phyloP scores from a whole-genome alignment of 768 basidiomycete species.

The Naganishia randhawae region DNA sequence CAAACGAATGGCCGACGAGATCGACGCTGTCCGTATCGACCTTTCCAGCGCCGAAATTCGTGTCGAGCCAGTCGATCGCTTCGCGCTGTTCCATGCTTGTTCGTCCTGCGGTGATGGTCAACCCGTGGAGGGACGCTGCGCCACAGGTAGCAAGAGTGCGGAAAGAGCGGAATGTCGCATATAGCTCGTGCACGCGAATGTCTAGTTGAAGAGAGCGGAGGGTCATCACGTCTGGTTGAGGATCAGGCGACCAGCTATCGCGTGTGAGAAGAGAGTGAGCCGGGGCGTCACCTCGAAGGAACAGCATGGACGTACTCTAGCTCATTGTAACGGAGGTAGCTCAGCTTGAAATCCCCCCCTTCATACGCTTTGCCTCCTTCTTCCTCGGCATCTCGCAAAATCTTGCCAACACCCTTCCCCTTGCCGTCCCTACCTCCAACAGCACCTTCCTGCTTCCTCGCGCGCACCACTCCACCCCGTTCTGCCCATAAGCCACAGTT shows the following conservation, averaged over 20 bases:
- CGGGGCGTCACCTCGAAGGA: neutral
- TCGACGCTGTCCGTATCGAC: conserved; percentile 51
- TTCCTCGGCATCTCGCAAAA: conserved; percentile 58
- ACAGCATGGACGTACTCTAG: conserved; percentile 5
- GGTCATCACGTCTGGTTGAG: conserved; percentile 22
- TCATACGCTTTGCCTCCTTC: conserved; percentile 40
- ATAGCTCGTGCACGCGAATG: conserved; percentile 67
- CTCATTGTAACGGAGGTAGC: conserved; percentile 37
- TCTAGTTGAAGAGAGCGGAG: conserved; percentile 64
- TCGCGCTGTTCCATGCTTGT: neutral
- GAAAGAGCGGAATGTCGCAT: conserved; percentile 63
- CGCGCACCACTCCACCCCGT: conserved; percentile 24
- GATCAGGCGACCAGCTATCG: conserved; percentile 23
- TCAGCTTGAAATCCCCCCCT: conserved; percentile 14
- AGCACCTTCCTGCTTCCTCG: conserved; percentile 24
- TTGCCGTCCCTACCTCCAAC: neutral
- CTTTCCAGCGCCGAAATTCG: conserved; percentile 23
- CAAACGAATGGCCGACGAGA: conserved; percentile 61
- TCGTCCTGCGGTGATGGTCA: neutral
- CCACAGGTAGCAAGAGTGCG: conserved; percentile 55
- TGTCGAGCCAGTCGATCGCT: neutral
- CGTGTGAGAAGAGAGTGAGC: neutral
- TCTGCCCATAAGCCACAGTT: conserved; percentile 38
- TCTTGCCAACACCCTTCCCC: conserved; percentile 14
- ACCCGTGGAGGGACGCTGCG: conserved; percentile 10